phyloP scores from a whole-genome alignment of 1,284 basidiomycete species.

The Trametes versicolor region DNA sequence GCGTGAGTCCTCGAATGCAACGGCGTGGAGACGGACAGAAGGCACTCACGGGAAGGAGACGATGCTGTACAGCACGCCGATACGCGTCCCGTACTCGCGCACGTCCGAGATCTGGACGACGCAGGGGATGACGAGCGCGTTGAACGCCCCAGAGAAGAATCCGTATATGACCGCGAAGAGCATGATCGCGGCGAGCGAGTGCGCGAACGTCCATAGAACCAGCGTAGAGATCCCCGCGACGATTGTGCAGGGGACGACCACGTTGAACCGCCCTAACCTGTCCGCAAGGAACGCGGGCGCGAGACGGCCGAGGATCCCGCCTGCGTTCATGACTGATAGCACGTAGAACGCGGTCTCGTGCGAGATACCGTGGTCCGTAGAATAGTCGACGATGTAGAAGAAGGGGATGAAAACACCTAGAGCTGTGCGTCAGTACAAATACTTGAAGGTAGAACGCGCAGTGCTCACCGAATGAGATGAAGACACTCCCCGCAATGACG shows the following conservation, averaged over 20 bases:
- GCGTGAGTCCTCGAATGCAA: neutral
- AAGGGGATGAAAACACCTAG: conserved; percentile 67
- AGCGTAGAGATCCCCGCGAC: conserved; percentile 66
- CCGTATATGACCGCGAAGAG: conserved; percentile 68
- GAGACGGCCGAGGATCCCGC: conserved; percentile 66
- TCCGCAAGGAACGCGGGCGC: conserved; percentile 71
- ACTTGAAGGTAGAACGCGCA: neutral
- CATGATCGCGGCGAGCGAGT: conserved; percentile 48
- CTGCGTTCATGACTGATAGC: conserved; percentile 71
- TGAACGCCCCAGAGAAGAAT: conserved; percentile 48
- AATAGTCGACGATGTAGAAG: conserved; percentile 43
- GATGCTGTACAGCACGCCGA: conserved; percentile 68
- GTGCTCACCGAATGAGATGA: conserved; percentile 44
- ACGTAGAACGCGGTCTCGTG: conserved; percentile 52
- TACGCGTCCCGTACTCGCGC: conserved; percentile 63
- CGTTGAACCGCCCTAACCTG: conserved; percentile 61
- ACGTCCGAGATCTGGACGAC: conserved; percentile 54
- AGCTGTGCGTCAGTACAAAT: neutral
- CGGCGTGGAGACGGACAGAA: neutral
- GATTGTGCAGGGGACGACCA: conserved; percentile 67
- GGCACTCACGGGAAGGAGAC: conserved; percentile 72
- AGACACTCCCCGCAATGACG: conserved; percentile 40
- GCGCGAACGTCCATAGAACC: conserved; percentile 62
- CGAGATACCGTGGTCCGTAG: conserved; percentile 31
- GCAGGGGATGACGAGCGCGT: conserved; percentile 45